Base-by-base conservation (phyloP, 768 basidiomycete genomes). In the Psilocybe subaeruginosa region DNA sequence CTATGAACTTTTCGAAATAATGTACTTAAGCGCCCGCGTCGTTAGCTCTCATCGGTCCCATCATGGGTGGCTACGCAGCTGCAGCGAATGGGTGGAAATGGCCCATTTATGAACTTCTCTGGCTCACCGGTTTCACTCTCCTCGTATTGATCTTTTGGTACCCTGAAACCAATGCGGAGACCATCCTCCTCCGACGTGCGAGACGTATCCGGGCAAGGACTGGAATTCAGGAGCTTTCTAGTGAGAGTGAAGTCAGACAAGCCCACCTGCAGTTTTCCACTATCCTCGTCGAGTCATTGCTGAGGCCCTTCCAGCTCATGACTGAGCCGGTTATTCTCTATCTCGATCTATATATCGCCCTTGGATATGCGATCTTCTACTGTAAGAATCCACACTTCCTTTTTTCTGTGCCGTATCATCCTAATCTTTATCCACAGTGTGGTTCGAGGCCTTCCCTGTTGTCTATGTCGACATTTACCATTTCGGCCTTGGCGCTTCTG, bases 391-490 rank as follows among this genome's bases (percentile, higher is more conserved):
- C 8, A n/a, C 6, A 27, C 17, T 29, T 41, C 2, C 8, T 31
- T 43, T 29, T 23, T 8, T 3, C 7, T 55, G 52, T 55, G 50
- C 14, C 9, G 50, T 17, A 30, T 8, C 11, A 35, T 31, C 7
- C 35, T n/a, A 3, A n/a, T 35, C 5, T n/a, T 9, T n/a, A 5
- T 12, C 14, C 41, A 46, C 43, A 56, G 55, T 56, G 9, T 56
- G 55, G 55, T 56, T 56, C 45, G 55, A 56, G 43, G 55, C 55
- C 9, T 56, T 56, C 46, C 55, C 55, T 8, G 37, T 56, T 17
- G 55, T 56, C 19, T 56, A 46, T 35, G n/a, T 56, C 55, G 55
- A 45, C 55, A 56, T 56, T 17, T 56, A 56, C 27, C 55, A 56
- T n/a, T 56, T 56, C 43, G 43, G 43, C n/a, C 55, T 56, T 11